Base-by-base conservation (phyloP, 177 flowering plant species). In the Tripterygium wilfordii region DNA sequence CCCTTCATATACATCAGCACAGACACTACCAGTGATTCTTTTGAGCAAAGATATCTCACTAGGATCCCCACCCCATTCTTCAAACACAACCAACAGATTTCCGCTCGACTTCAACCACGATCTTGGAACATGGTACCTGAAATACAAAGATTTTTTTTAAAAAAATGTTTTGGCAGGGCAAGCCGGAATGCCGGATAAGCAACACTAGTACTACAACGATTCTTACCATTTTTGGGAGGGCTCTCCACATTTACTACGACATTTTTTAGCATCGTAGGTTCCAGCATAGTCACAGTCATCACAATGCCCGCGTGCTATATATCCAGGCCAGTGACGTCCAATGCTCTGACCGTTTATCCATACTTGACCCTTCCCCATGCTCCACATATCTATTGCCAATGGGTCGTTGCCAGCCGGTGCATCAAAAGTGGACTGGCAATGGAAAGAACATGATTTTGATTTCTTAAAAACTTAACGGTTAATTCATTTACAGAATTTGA, bases 301-400 rank as follows among this genome's bases (percentile, higher is more conserved):
- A 53, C 99, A 94, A 17, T 36, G 47, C 36, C 97, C 96, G 9
- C 32, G 54, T 36, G 96, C 95, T 51, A 51, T 77, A 42, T 90
- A 83, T 51, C 73, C 88, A 54, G 96, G 88, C 92, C 92, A 87
- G 60, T 87, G 78, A 26, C 97, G 90, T 32, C 97, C 99, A 37
- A 94, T 69, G 69, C 76, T 72, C 48, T 73, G 71, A 14, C 94
- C 97, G 48, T 94, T 94, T 52, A 94, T 66, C 99, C 99, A 94
- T 28, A 88, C 49, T 57, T 87, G 90, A 48, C 99, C 99, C 52
- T 94, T 94, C 47, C 91, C 88, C 97, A 94, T 94, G 58, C 68
- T 76, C 37, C 55, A 45, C 96, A 94, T 83, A 53, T 94, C 97
- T 45, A 94, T 58, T 41, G 99, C 99, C 66, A 94, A 56, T 10